A percentile compares a stretch with the other conserved stretches of the same genome.
phyloP scores from a whole-genome alignment of 129 eudicot genomes.

The Helianthus annuus region HanXRQr2.0-SUNRISE NC_035443.2:29606945-29607444 shows the following conservation, averaged over 20 bases:
- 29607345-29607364: too few relatives aligned
- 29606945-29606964: too few relatives aligned
- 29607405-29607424: slow-evolving; percentile 40
- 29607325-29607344: too few relatives aligned
- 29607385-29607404: slow-evolving; percentile 34
- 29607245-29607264: slow-evolving; percentile 31
- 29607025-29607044: too few relatives aligned
- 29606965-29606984: too few relatives aligned
- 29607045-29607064: slow-evolving; percentile 27
- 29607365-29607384: neutral
- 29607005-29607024: too few relatives aligned
- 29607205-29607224: slow-evolving; percentile 38
- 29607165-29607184: slow-evolving; percentile 46
- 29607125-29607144: slow-evolving; percentile 47
- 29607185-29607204: slow-evolving; percentile 40
- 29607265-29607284: slow-evolving; percentile 25
- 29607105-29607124: slow-evolving; percentile 44
- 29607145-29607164: slow-evolving; percentile 33
- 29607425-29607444: slow-evolving; percentile 49
- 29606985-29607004: too few relatives aligned
- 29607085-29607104: slow-evolving; percentile 29
- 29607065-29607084: slow-evolving; percentile 38
- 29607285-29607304: slow-evolving; percentile 12
- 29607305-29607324: neutral
- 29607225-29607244: slow-evolving; percentile 40